A percentile compares a stretch with the other conserved stretches of the same genome.
Conservation (phyloP, 2,329 filamentous ascomycete species). For the Chaetomium strumarium region DNA sequence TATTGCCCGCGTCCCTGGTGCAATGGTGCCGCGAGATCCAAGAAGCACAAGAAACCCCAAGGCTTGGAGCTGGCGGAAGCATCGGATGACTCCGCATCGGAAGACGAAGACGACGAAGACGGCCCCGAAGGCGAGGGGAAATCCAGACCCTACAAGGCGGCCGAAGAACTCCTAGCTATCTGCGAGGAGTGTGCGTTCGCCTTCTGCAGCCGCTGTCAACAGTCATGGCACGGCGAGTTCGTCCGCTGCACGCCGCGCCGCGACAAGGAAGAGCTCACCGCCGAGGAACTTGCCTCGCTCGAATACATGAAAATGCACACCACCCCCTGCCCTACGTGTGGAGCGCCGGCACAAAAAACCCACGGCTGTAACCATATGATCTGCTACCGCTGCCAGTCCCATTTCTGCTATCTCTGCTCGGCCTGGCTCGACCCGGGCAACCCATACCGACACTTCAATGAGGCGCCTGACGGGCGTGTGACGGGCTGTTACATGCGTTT, state of each 20-base stretch:
- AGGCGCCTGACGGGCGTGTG: slow-evolving; percentile 41
- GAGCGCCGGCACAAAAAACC: slow-evolving; percentile 78
- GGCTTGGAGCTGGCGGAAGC: slow-evolving; percentile 55
- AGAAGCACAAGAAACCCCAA: slow-evolving; percentile 64
- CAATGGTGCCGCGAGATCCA: slow-evolving; percentile 76
- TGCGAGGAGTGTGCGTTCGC: slow-evolving; percentile 87
- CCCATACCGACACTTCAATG: slow-evolving; percentile 86
- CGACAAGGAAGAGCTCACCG: slow-evolving; percentile 64
- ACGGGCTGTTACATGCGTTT: slow-evolving; percentile 76
- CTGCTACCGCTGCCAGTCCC: slow-evolving; percentile 80
- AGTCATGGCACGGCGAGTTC: slow-evolving; percentile 92
- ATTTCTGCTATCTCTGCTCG: slow-evolving; percentile 93
- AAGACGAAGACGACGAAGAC: slow-evolving; percentile 37
- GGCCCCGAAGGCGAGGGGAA: slow-evolving; percentile 18
- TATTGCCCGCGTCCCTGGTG: slow-evolving; percentile 94
- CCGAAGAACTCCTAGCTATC: slow-evolving; percentile 65
- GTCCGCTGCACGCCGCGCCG: slow-evolving; percentile 61
- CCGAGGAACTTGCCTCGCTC: slow-evolving; percentile 78
- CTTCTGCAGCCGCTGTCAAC: slow-evolving; percentile 65
- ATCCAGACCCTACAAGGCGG: slow-evolving; percentile 31
- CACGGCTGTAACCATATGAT: slow-evolving; percentile 97
- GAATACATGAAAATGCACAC: slow-evolving; percentile 79
- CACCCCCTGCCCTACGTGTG: slow-evolving; percentile 83
- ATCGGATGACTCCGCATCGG: slow-evolving; percentile 42
- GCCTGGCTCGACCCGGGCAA: slow-evolving; percentile 77